Evolutionary conservation across 208 protist species (phyloP).

Genomic region (Leptomonas pyrrhocoris): DNA sequence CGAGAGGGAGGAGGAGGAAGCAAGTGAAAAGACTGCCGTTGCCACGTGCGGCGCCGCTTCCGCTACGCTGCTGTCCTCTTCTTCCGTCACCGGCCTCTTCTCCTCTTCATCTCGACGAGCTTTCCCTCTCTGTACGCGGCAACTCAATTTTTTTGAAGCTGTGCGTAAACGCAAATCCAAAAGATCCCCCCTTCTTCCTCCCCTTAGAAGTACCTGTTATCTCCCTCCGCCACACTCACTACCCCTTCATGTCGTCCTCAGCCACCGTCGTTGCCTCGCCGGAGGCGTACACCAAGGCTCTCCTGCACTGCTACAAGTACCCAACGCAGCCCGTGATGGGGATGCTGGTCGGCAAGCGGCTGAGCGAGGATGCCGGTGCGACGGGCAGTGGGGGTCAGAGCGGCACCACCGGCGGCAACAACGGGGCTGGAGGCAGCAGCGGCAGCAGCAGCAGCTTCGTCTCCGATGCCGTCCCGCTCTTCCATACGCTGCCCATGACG

Average conservation of each 20-base stretch:
- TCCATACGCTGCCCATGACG: conserved; percentile 78
- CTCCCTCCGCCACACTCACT: neutral
- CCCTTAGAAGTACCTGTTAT: too few species aligned
- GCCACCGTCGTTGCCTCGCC: conserved; percentile 56
- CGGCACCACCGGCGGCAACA: neutral
- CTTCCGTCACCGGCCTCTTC: too few species aligned
- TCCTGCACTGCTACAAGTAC: conserved; percentile 89
- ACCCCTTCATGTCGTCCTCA: conserved; percentile 23
- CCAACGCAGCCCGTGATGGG: conserved; percentile 81
- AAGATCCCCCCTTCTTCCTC: too few species aligned
- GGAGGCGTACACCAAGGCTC: conserved; percentile 81
- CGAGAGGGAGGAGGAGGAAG: too few species aligned
- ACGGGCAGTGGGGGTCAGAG: conserved; percentile 1
- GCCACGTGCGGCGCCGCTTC: too few species aligned
- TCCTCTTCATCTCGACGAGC: too few species aligned
- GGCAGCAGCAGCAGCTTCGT: conserved; percentile 49
- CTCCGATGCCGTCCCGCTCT: conserved; percentile 75
- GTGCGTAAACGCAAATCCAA: too few species aligned
- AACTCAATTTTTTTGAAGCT: too few species aligned
- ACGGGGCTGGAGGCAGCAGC: conserved; percentile 13
- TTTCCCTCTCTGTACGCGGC: too few species aligned
- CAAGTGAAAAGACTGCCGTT: too few species aligned
- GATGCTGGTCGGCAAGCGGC: conserved; percentile 82
- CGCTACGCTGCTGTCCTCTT: too few species aligned
- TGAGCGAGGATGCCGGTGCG: conserved; percentile 29